Percentiles rank a stretch among this genome's conserved stretches.
phyloP scores from a whole-genome alignment of 2,329 filamentous ascomycete species.

The Botrytis porri region DNA sequence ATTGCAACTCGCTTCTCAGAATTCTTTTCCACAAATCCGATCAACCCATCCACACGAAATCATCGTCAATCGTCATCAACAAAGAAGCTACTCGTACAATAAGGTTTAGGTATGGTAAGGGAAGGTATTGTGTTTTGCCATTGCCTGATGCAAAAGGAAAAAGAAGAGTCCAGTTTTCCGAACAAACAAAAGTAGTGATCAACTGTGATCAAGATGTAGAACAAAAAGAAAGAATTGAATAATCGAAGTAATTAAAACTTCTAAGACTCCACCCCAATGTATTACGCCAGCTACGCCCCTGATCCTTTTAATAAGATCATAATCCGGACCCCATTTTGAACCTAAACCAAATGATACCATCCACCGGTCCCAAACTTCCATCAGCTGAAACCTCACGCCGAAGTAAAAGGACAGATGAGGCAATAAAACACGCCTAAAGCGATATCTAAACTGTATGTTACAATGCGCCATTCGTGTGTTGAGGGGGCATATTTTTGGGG shows the following conservation, averaged over 20 bases:
- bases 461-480: slow-evolving; percentile 36
- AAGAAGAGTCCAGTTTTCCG: neutral
- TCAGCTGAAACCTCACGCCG: slow-evolving; percentile 28
- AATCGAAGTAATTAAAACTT: slow-evolving; percentile 4
- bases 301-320: slow-evolving; percentile 14
- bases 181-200: slow-evolving; percentile 6
- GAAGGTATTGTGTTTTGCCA: neutral
- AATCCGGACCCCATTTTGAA: slow-evolving; percentile 32
- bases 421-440: slow-evolving; percentile 26
- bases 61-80: slow-evolving; percentile 12
- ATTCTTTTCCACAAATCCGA: neutral
- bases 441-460: slow-evolving; percentile 40
- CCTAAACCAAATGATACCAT: slow-evolving; percentile 23
- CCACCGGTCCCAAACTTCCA: slow-evolving; percentile 25
- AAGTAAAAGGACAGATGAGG: slow-evolving; percentile 26
- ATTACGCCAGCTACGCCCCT: slow-evolving; percentile 18
- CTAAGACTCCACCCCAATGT: slow-evolving; percentile 16
- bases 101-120: slow-evolving; percentile 3
- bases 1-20: neutral
- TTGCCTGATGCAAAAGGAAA: slow-evolving; percentile 10
- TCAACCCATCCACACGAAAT: slow-evolving; percentile 4
- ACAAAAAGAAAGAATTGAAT: neutral
- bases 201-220: neutral
- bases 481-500: slow-evolving; percentile 24
- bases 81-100: slow-evolving; percentile 16